Percentiles rank a stretch among this genome's conserved stretches.
Evolutionary conservation across 2,329 filamentous ascomycete genomes (phyloP).

Genomic region (Trichocomaceae sp.): DNA sequence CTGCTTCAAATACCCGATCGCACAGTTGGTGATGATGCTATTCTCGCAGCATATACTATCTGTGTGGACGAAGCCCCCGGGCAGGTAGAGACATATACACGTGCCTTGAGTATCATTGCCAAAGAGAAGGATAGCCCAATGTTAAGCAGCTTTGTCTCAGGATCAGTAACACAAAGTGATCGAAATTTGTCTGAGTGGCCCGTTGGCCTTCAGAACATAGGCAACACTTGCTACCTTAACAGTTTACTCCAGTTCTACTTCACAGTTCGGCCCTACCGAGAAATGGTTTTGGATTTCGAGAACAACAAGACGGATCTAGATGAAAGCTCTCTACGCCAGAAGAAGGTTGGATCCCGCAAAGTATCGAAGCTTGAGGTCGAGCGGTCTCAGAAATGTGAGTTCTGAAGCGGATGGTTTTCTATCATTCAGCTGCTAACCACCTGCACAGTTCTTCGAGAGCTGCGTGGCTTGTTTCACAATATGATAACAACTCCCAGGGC

Average conservation of each 20-base stretch:
- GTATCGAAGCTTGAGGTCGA: slow-evolving; percentile 54
- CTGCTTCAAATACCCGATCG: slow-evolving; percentile 49
- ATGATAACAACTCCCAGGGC: slow-evolving; percentile 58
- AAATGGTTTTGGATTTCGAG: slow-evolving; percentile 72
- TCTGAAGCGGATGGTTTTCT: slow-evolving; percentile 9
- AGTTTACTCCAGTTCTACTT: slow-evolving; percentile 94
- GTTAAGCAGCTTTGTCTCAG: slow-evolving; percentile 30
- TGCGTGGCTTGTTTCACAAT: slow-evolving; percentile 62
- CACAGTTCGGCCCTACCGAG: slow-evolving; percentile 71
- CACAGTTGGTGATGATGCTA: slow-evolving; percentile 45
- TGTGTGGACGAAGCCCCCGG: slow-evolving; percentile 41
- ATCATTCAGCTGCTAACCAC: slow-evolving; percentile 17
- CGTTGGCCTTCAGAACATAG: slow-evolving; percentile 84
- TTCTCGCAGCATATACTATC: slow-evolving; percentile 44
- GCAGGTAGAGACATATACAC: slow-evolving; percentile 40
- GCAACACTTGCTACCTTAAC: slow-evolving; percentile 97
- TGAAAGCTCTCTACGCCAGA: slow-evolving; percentile 56
- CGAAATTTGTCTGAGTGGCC: slow-evolving; percentile 54
- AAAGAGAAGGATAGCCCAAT: slow-evolving; percentile 35
- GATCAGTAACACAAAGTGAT: slow-evolving; percentile 24
- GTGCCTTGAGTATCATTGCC: slow-evolving; percentile 44
- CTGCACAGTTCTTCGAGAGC: slow-evolving; percentile 62
- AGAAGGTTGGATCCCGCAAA: slow-evolving; percentile 68
- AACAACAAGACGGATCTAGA: slow-evolving; percentile 61
- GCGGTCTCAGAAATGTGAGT: slow-evolving; percentile 67